These are phyloP conservation scores for Xerocomus brunneocitrinus DNA, from an alignment of 768 basidiomycete species.

Conservation along the genomic window DNA sequence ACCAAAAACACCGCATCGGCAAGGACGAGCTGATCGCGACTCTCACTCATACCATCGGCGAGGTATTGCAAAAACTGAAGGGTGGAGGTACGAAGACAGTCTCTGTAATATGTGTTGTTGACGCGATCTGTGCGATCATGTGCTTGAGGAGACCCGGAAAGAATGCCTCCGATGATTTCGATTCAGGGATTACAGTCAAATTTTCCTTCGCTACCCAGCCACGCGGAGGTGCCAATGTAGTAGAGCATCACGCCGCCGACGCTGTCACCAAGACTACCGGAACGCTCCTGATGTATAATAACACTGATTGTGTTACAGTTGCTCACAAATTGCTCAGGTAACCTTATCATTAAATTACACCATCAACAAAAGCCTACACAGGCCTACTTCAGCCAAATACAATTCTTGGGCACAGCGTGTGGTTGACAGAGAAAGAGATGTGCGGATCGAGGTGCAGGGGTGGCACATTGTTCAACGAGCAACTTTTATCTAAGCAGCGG, in stretches of 20 bases:
- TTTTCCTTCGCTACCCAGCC: neutral
- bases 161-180: neutral
- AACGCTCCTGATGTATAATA: too few species aligned
- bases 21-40: neutral
- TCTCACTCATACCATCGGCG: neutral
- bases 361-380: too few species aligned
- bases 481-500: conserved; percentile 90
- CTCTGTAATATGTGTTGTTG: neutral
- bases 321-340: too few species aligned
- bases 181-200: neutral
- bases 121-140: neutral
- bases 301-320: too few species aligned
- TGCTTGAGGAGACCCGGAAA: neutral
- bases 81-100: neutral
- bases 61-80: neutral
- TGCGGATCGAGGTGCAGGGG: conserved; percentile 50
- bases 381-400: conserved; percentile 68
- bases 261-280: neutral
- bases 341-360: too few species aligned
- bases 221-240: neutral
- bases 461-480: conserved; percentile 91
- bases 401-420: conserved; percentile 80
- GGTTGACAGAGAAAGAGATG: conserved; percentile 68
- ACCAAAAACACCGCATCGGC: neutral
- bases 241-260: neutral